Base-by-base conservation (phyloP, 441 rosid species). In the Erodium chrysanthum region DNA sequence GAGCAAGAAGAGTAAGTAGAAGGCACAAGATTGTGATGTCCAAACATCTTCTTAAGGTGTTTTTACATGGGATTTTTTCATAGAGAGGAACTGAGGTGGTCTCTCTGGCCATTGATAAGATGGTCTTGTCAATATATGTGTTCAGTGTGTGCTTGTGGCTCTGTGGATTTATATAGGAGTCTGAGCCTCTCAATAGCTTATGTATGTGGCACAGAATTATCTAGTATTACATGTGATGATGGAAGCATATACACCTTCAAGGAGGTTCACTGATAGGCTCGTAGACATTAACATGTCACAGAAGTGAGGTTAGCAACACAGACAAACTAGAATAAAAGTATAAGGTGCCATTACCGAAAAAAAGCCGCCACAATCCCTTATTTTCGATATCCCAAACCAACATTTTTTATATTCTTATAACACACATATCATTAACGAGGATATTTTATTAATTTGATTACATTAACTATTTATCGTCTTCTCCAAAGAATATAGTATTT, bases 21-120 rank as follows among this genome's bases (percentile, higher is more conserved):
- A 86, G 85, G 68, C 79, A 44, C 3, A 84, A 71, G 69, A 88
- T 62, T 0, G 71, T 37, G 21, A 82, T 46, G 71, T 85, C 87
- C 0, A 83, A 27, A 18, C 64, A 73, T 81, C 88, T 84, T 5
- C 69, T 82, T 17, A 66, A 5, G 20, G 64, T 68, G 72, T 79
- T 79, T 71, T 70, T 78, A 54, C 46, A 14, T 5, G 52, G 11
- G 59, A 72, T 29, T 75, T 17, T 84, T 56, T 80, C 77, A 31
- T 71, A 80, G 9, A 86, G 78, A 54, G 79, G 75, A 3, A 60
- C 66, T 35, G 77, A 67, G 64, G 3, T 3, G n/a, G n/a, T n/a
- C 11, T 44, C n/a, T 6, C 66, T 22, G 11, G 73, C 75, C 79
- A 73, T 75, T 63, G 64, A 29, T 52, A 52, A 15, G 22, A n/a